Percentiles rank a stretch among this genome's conserved stretches.
Evolutionary conservation across 768 basidiomycete genomes (phyloP).

Genomic region (Fomitopsis serialis): DNA sequence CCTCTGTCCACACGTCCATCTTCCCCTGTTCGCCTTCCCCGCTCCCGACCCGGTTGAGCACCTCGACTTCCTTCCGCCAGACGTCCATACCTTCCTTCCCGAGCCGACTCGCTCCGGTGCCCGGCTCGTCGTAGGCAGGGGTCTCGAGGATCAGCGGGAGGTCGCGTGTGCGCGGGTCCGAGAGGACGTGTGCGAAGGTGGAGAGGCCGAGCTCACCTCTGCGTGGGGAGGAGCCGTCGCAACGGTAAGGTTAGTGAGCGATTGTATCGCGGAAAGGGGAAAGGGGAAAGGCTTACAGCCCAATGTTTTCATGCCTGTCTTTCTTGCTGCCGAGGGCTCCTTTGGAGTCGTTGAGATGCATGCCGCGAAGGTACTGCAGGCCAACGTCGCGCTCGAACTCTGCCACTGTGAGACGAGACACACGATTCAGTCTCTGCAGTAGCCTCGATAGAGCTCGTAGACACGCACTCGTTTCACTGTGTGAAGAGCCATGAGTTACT

Average conservation of each 20-base stretch:
- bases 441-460: no score
- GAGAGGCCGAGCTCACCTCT: slow-evolving; percentile 66
- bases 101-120: slow-evolving; percentile 1
- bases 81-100: slow-evolving; percentile 40
- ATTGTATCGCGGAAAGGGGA: background rate
- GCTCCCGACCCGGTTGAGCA: slow-evolving; percentile 40
- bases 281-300: slow-evolving; percentile 44
- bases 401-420: slow-evolving; percentile 51
- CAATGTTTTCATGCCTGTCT: slow-evolving; percentile 84
- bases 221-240: background rate
- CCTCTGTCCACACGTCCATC: slow-evolving; percentile 9
- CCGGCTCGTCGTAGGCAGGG: slow-evolving; percentile 50
- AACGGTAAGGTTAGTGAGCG: background rate
- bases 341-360: slow-evolving; percentile 87
- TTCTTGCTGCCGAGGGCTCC: slow-evolving; percentile 54
- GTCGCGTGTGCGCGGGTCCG: slow-evolving; percentile 58
- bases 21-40: background rate
- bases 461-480: background rate
- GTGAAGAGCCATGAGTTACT: background rate
- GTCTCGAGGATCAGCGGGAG: slow-evolving; percentile 85
- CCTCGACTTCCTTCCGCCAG: slow-evolving; percentile 70
- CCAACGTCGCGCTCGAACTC: slow-evolving; percentile 69
- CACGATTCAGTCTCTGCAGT: no score
- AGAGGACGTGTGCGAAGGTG: slow-evolving; percentile 61
- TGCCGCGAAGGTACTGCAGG: slow-evolving; percentile 65